Conservation (phyloP, 1,284 basidiomycete species). For the Melampsora larici-populina region DNA sequence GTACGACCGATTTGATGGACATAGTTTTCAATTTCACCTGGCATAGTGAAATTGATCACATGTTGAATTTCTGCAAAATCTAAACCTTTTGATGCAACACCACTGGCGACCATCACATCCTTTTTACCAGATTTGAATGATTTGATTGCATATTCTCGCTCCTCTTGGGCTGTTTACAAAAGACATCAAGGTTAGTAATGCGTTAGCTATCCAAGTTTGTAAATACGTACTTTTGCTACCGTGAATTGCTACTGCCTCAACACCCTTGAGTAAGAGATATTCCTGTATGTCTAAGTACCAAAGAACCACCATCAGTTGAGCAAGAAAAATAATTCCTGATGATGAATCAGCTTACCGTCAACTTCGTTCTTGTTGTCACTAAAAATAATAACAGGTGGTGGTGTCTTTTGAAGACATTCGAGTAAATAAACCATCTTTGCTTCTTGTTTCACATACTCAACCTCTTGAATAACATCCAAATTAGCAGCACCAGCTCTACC, state of each 20-base stretch:
- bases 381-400: constrained; percentile 96
- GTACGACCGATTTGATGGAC: constrained; percentile 99
- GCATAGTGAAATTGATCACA: constrained; percentile 97
- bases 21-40: constrained; percentile 97
- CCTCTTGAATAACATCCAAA: constrained; percentile 91
- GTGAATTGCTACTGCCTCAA: constrained; percentile 98
- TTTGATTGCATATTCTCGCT: constrained; percentile 96
- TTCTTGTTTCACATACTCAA: constrained; percentile 98
- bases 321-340: neutral
- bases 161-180: constrained; percentile 74
- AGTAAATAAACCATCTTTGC: constrained; percentile 99
- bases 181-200: constrained; percentile 1
- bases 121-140: constrained; percentile 94
- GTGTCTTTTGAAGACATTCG: constrained; percentile 96
- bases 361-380: constrained; percentile 99
- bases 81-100: constrained; percentile 84
- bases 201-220: no score
- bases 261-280: constrained; percentile 90
- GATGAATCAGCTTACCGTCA: constrained; percentile 64
- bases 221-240: constrained; percentile 78
- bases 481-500: constrained; percentile 97
- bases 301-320: neutral
- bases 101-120: constrained; percentile 98
- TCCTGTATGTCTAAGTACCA: constrained; percentile 81
- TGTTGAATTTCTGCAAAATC: constrained; percentile 99